A percentile compares a stretch with the other conserved stretches of the same genome.
These are phyloP conservation scores for Russula compacta DNA, from an alignment of 768 basidiomycete species.

Conservation along the genomic window DNA sequence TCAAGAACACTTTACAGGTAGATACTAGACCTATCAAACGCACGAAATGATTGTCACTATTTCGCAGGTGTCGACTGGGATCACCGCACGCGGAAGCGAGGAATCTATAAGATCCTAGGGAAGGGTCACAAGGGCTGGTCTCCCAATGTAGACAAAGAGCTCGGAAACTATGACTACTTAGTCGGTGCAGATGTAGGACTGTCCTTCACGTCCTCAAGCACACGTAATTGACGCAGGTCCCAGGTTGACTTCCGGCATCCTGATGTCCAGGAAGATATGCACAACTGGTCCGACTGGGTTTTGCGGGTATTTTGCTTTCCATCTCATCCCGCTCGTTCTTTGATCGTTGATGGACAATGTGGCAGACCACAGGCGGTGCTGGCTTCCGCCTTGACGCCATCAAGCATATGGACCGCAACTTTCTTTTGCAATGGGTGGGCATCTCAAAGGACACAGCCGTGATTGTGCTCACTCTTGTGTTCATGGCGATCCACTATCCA, in stretches of 20 bases:
- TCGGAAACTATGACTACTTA: constrained; percentile 84
- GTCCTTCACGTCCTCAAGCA: background rate
- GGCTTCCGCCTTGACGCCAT: constrained; percentile 89
- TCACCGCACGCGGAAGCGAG: constrained; percentile 48
- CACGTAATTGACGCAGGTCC: constrained; percentile 14
- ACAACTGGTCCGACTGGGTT: constrained; percentile 74
- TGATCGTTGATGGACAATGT: background rate
- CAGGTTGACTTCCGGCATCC: constrained; percentile 83
- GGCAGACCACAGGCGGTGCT: constrained; percentile 53
- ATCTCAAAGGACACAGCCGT: background rate
- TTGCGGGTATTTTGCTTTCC: constrained; percentile 34
- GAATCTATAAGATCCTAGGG: constrained; percentile 65
- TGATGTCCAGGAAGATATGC: constrained; percentile 64
- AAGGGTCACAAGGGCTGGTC: constrained; percentile 75
- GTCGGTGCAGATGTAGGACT: constrained; percentile 59
- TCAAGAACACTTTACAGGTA: constrained; percentile 73
- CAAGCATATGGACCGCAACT: constrained; percentile 75
- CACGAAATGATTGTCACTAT: background rate
- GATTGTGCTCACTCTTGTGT: background rate
- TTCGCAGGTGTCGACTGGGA: constrained; percentile 77
- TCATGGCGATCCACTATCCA: constrained; percentile 22
- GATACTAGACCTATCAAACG: background rate
- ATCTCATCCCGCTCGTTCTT: background rate
- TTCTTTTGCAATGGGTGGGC: constrained; percentile 61
- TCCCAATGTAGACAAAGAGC: constrained; percentile 63